Evolutionary conservation across 768 basidiomycete genomes (phyloP).

Genomic region (Mycena haematopus): DNA sequence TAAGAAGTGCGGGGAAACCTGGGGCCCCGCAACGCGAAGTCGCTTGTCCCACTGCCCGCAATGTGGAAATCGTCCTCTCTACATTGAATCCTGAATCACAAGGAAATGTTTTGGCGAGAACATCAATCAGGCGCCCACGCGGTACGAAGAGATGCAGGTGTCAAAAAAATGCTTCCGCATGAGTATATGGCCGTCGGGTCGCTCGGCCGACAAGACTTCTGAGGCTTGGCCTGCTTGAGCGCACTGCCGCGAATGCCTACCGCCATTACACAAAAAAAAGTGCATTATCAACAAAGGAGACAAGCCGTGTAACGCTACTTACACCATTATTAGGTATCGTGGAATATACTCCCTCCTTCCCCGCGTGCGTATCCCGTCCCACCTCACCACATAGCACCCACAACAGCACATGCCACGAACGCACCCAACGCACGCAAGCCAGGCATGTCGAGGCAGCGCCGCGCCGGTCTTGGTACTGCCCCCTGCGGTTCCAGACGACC

Average conservation of each 20-base stretch:
- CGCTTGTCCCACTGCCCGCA: neutral
- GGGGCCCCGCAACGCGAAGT: neutral
- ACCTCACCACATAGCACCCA: neutral
- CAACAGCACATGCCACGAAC: conserved; percentile 4
- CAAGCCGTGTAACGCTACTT: neutral
- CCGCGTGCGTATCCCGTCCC: too few species aligned
- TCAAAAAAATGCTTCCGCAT: neutral
- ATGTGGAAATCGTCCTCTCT: neutral
- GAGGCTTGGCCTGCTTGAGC: too few species aligned
- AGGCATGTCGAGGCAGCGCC: conserved; percentile 3
- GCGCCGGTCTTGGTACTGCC: conserved; percentile 12
- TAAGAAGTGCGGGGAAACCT: conserved; percentile 12
- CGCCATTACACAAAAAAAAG: neutral
- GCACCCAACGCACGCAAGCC: neutral
- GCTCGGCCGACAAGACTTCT: too few species aligned
- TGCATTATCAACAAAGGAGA: neutral
- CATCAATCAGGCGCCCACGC: neutral
- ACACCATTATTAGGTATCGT: neutral
- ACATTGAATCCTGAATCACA: neutral
- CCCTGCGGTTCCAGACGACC: neutral
- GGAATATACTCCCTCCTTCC: neutral
- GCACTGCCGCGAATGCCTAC: too few species aligned
- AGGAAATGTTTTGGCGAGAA: neutral
- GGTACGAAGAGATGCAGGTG: neutral
- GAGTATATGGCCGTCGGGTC: neutral